Evolutionary conservation across 2,329 filamentous ascomycete species (phyloP), one percentile per base, ranked within the genome.

Genomic region (Arthrobotrys entomopaga): DNA sequence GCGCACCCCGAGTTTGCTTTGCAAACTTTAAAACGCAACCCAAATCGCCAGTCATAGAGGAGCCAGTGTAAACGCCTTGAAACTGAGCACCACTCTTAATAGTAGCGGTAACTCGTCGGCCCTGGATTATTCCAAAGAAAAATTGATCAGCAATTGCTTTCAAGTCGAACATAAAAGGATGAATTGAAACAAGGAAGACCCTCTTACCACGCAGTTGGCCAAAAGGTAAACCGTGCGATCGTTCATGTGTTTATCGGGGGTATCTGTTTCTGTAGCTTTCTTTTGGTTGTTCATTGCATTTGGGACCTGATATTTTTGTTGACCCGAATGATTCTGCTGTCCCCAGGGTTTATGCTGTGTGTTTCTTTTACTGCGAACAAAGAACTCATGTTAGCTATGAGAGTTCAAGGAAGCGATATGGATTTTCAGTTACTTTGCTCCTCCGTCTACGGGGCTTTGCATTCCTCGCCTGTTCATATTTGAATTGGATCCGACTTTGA

Each of bases 191-290:
- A 34, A 34, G n/a, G 15, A 15, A 38, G 6, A 13, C 4, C 20
- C 20, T 58, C 77, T 69, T 77, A 79, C 78, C 40, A 78, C 60
- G 22, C 77, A 73, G 43, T 77, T 79, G 26, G 72, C 77, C 15
- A 79, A 65, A 15, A 79, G 58, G 63, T 77, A 79, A 22, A 79
- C 65, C 3, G 74, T 78, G 29, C 78, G 73, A 72, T 79, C 78
- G 61, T 78, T 78, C 77, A 79, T 78, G 56, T 79, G 78, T 54
- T 77, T 78, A 52, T 79, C 78, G 43, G 77, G 77, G 15, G 78
- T 79, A 71, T 79, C 78, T 40, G 77, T 78, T 63, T 79, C 78
- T 19, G 72, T 61, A 19, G 76, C 52, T 50, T 76, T 78, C 20
- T 74, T 74, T 40, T 74, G 70, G n/a, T 74, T 72, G 20, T 58